Evolutionary conservation across 1,139 yeast species (phyloP), one percentile per base, ranked within the genome.

Genomic region (Kluyveromyces sp.): DNA sequence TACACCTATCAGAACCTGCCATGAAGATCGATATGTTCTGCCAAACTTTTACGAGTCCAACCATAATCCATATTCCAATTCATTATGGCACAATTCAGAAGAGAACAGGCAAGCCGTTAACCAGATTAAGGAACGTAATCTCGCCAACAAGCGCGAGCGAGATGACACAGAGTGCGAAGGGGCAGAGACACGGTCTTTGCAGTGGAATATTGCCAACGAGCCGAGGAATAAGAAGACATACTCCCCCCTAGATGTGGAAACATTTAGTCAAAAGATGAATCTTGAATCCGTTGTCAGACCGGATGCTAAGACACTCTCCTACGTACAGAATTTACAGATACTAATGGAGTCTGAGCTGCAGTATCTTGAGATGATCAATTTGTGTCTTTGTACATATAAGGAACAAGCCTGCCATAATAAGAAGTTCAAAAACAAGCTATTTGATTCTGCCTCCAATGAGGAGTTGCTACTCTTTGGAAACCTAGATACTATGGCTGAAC

Each of bases 381-480:
- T 51, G n/a, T 50, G 61, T 3, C 56, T 55, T 26, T 32, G 53
- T 7, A 56, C 63, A 1, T 66, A 63, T 41, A 51, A 66, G 15
- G 49, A 50, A 13, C 45, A 56, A 4, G 46, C 66, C 34, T 47
- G 51, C 26, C 52, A 54, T 19, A 49, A 57, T 15, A 50, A 46
- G 31, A 55, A 50, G 35, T 55, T 56, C 41, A 56, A 49, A 33
- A 48, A 57, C 39, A 57, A 55, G 17, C 39, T 65, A 2, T 30
- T 58, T 7, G 45, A 46, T 4, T 33, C 38, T 8, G 52, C 49
- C 19, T 43, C 57, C 1, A 49, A 49, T 13, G 66, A 65, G 20
- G 68, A 66, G 43, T 33, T 58, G 1, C 40, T 57, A 4, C 46
- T 68, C 3, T 67, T 68, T 52, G 68, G 69, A 2, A 66, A 67